phyloP scores from a whole-genome alignment of 192 early-diverging fungal species.

The Radiomyces spectabilis region DNA sequence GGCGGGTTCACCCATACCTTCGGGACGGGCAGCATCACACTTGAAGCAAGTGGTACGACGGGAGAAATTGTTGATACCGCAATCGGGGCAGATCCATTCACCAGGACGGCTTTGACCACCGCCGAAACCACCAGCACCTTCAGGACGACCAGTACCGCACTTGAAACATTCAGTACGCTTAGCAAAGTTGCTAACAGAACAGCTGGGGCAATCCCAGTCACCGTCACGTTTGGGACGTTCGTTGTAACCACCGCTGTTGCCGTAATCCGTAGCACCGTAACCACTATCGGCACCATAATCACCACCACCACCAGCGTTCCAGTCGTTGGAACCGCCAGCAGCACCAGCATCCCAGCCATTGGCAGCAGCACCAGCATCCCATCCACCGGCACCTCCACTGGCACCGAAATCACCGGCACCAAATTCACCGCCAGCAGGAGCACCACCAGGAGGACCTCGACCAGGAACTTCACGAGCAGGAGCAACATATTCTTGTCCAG shows the following conservation, averaged over 20 bases:
- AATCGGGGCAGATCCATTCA: constrained; percentile 25
- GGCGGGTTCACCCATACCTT: constrained; percentile 20
- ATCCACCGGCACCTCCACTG: too few species aligned
- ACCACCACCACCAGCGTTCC: constrained; percentile 5
- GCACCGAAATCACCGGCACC: too few species aligned
- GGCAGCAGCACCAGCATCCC: constrained; percentile 3
- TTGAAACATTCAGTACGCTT: constrained; percentile 19
- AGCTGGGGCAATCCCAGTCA: constrained; percentile 16
- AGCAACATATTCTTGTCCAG: constrained; percentile 21
- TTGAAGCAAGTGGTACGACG: constrained; percentile 20
- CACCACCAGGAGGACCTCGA: too few species aligned
- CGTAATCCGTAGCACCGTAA: background rate
- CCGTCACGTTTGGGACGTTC: constrained; percentile 4
- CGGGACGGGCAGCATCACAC: constrained; percentile 14
- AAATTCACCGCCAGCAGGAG: constrained; percentile 14
- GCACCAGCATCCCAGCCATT: constrained; percentile 12
- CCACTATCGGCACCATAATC: constrained; percentile 2
- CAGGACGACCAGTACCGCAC: constrained; percentile 11
- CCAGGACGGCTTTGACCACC: constrained; percentile 15
- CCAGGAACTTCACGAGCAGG: constrained; percentile 11
- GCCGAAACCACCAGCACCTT: constrained; percentile 8
- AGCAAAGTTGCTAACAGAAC: constrained; percentile 10
- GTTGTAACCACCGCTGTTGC: background rate
- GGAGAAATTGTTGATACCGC: background rate
- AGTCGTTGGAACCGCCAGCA: constrained; percentile 6